These are phyloP conservation scores for Lichina pygmaea DNA, from an alignment of 495 filamentous ascomycete species.

Conservation along the genomic window DNA sequence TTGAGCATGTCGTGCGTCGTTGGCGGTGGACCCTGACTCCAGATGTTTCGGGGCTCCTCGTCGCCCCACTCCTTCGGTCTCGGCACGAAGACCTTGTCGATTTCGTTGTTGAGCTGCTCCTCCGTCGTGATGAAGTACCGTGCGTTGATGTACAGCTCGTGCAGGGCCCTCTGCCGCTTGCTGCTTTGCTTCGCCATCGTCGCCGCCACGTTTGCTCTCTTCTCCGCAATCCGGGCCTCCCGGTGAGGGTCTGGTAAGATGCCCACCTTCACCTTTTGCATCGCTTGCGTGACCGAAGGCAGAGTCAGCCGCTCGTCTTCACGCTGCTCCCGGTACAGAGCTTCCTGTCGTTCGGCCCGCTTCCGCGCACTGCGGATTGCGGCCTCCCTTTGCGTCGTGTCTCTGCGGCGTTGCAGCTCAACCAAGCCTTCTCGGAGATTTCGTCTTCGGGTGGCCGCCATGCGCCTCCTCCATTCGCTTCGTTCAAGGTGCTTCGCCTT, in stretches of 20 bases:
- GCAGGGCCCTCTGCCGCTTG: slow-evolving; percentile 5
- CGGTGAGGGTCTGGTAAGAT: slow-evolving; percentile 6
- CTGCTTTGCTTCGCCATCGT: slow-evolving; percentile 10
- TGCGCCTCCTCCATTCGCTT: slow-evolving; percentile 31
- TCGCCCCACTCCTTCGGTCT: background rate
- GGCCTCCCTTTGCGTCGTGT: slow-evolving; percentile 13
- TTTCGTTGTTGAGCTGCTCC: slow-evolving; percentile 3
- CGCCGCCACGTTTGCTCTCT: slow-evolving; percentile 3
- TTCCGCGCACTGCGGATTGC: slow-evolving; percentile 13
- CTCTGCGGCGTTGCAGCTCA: slow-evolving; percentile 29
- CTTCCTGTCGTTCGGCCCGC: slow-evolving; percentile 16
- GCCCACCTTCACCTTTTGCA: slow-evolving; percentile 13
- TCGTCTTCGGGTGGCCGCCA: slow-evolving; percentile 29
- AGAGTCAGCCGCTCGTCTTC: slow-evolving; percentile 35
- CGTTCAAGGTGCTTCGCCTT: background rate
- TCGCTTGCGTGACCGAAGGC: slow-evolving; percentile 19
- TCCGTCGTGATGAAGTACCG: slow-evolving; percentile 5
- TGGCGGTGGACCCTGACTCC: slow-evolving; percentile 1
- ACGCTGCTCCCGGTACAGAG: slow-evolving; percentile 22
- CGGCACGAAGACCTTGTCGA: slow-evolving; percentile 2
- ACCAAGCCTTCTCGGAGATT: slow-evolving; percentile 36
- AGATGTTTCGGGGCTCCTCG: slow-evolving; percentile 1
- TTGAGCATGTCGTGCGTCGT: slow-evolving; percentile 2
- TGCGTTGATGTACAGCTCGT: slow-evolving; percentile 5
- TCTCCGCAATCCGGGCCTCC: slow-evolving; percentile 1